Percentiles rank a stretch among this genome's conserved stretches.
phyloP scores from a whole-genome alignment of 2,329 filamentous ascomycete species.

The Grosmannia huntii region DNA sequence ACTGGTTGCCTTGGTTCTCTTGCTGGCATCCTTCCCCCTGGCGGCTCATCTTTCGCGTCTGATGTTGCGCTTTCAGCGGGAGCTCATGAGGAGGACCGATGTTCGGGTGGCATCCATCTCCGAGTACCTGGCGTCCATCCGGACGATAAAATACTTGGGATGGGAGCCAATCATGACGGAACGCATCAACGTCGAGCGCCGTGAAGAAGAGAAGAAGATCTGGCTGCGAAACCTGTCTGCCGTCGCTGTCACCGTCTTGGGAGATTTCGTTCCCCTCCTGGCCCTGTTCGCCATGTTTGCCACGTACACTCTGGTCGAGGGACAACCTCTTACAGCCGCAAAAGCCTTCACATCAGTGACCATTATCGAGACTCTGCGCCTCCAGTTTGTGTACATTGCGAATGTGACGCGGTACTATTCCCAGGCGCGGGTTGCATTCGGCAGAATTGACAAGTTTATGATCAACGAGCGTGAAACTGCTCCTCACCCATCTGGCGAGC shows the following conservation, averaged over 20 bases:
- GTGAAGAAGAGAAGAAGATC: slow-evolving; percentile 38
- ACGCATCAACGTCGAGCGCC: slow-evolving; percentile 36
- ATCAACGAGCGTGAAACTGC: slow-evolving; percentile 33
- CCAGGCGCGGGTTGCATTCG: slow-evolving; percentile 17
- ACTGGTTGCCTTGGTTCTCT: slow-evolving; percentile 35
- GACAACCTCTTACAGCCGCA: slow-evolving; percentile 38
- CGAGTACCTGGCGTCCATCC: slow-evolving; percentile 44
- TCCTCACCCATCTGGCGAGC: slow-evolving; percentile 34
- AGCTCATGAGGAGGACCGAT: slow-evolving; percentile 43
- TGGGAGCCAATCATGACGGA: slow-evolving; percentile 42
- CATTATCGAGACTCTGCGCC: slow-evolving; percentile 38
- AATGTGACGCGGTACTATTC: slow-evolving; percentile 29
- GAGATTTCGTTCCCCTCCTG: slow-evolving; percentile 38
- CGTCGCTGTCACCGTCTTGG: slow-evolving; percentile 33
- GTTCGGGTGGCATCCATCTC: slow-evolving; percentile 43
- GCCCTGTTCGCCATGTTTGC: slow-evolving; percentile 41
- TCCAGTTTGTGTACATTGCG: slow-evolving; percentile 18
- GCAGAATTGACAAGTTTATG: slow-evolving; percentile 42
- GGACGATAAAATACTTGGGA: slow-evolving; percentile 47
- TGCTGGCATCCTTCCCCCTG: slow-evolving; percentile 35
- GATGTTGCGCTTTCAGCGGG: slow-evolving; percentile 37
- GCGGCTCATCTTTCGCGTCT: slow-evolving; percentile 34
- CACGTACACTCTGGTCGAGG: slow-evolving; percentile 31
- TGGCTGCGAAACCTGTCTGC: slow-evolving; percentile 39
- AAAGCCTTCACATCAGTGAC: slow-evolving; percentile 44